Conservation (phyloP, 192 early-diverging fungal species). For the Chytriomyces confervae region DNA sequence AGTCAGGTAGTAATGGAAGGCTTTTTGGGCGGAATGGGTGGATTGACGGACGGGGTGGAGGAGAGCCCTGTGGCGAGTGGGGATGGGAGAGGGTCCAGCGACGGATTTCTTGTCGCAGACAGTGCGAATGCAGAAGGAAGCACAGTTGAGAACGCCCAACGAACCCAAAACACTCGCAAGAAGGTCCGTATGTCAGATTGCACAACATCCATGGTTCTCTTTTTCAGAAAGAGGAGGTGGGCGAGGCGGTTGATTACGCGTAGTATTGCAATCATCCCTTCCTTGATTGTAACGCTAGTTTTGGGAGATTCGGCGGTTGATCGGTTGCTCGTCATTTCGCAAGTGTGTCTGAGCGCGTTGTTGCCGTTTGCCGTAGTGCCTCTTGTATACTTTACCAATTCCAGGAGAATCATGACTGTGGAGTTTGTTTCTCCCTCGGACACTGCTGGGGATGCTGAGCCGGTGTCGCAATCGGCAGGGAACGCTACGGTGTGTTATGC, state of each 20-base stretch:
- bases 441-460: constrained; percentile 1
- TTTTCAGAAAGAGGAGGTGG: constrained; percentile 48
- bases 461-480: constrained; percentile 2
- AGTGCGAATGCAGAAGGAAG: background rate
- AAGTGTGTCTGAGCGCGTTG: constrained; percentile 72
- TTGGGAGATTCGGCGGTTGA: constrained; percentile 60
- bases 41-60: background rate
- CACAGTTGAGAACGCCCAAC: background rate
- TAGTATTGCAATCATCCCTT: constrained; percentile 68
- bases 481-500: constrained; percentile 3
- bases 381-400: constrained; percentile 71
- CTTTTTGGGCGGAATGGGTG: constrained; percentile 57
- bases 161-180: background rate
- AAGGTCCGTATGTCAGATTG: constrained; percentile 30
- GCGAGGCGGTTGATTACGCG: constrained; percentile 67
- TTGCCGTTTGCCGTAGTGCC: constrained; percentile 74
- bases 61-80: constrained; percentile 37
- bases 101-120: background rate
- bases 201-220: constrained; percentile 22
- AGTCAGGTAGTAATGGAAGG: constrained; percentile 78
- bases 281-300: constrained; percentile 62
- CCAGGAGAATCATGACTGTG: constrained; percentile 46
- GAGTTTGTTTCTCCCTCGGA: constrained; percentile 1
- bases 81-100: background rate
- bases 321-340: constrained; percentile 62